Evolutionary conservation across 2,329 filamentous ascomycete species (phyloP).

Genomic region (Aureobasidium namibiae): DNA sequence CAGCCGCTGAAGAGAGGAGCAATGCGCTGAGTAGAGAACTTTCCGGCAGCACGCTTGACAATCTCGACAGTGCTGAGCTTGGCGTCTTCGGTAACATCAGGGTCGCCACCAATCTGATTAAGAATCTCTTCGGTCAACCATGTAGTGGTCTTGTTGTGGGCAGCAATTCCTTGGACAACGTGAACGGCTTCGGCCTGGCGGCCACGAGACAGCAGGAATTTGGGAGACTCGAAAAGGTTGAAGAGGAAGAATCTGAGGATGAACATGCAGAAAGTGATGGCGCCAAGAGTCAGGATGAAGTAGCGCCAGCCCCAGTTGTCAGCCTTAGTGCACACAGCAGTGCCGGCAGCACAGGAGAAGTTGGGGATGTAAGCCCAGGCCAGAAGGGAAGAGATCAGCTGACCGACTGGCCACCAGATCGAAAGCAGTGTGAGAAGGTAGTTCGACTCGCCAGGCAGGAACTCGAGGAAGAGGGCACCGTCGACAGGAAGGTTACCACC

Average conservation of each 20-base stretch:
- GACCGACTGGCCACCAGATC: constrained; percentile 79
- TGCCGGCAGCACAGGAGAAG: constrained; percentile 44
- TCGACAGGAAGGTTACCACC: constrained; percentile 69
- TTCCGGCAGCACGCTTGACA: constrained; percentile 50
- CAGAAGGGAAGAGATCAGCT: constrained; percentile 61
- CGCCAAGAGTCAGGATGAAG: constrained; percentile 62
- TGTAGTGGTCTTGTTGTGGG: constrained; percentile 51
- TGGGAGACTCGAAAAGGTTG: constrained; percentile 76
- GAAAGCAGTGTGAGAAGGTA: constrained; percentile 77
- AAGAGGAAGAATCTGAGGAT: constrained; percentile 71
- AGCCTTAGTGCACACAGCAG: constrained; percentile 31
- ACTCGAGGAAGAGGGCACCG: constrained; percentile 75
- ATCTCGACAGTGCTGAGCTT: constrained; percentile 40
- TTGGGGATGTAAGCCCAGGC: constrained; percentile 70
- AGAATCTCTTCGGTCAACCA: constrained; percentile 67
- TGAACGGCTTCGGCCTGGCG: constrained; percentile 71
- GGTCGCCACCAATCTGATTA: constrained; percentile 46
- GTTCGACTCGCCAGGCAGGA: constrained; percentile 56
- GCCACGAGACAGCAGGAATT: constrained; percentile 69
- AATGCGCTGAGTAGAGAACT: constrained; percentile 60
- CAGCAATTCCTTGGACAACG: constrained; percentile 70
- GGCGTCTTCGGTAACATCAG: constrained; percentile 32
- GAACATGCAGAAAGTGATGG: constrained; percentile 70
- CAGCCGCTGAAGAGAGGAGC: constrained; percentile 51
- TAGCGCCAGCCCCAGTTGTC: constrained; percentile 68